Conservation (phyloP, 768 basidiomycete species). For the Amanita subjunquillea region DNA sequence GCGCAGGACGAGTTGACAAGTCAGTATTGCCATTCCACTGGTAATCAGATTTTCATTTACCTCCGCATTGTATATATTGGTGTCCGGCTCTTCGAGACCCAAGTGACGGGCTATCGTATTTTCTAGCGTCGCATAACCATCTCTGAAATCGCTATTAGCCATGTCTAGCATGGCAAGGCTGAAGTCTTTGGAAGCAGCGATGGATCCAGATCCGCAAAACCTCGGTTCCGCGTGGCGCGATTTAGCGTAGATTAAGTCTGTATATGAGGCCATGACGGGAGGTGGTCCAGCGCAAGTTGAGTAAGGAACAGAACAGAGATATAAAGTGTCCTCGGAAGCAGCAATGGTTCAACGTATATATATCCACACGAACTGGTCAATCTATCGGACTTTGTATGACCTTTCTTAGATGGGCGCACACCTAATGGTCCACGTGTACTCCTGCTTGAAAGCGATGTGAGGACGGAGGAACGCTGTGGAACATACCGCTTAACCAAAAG, state of each 20-base stretch:
- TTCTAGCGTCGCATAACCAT: background rate
- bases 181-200: background rate
- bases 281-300: background rate
- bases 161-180: constrained; percentile 3
- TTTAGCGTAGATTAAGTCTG: background rate
- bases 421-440: too few species aligned
- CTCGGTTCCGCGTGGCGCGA: background rate
- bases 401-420: too few species aligned
- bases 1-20: background rate
- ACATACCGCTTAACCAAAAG: too few species aligned
- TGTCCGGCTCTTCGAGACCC: background rate
- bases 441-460: too few species aligned
- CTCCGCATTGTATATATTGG: background rate
- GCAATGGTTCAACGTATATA: too few species aligned
- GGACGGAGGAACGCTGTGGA: too few species aligned
- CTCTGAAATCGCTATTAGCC: background rate
- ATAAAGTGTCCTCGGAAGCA: too few species aligned
- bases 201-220: background rate
- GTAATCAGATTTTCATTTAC: background rate
- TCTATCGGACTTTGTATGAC: too few species aligned
- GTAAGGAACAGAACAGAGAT: too few species aligned
- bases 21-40: background rate
- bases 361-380: too few species aligned
- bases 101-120: background rate
- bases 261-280: background rate